Evolutionary conservation across 2,329 filamentous ascomycete species (phyloP).

Genomic region (Neonectria coccinea): DNA sequence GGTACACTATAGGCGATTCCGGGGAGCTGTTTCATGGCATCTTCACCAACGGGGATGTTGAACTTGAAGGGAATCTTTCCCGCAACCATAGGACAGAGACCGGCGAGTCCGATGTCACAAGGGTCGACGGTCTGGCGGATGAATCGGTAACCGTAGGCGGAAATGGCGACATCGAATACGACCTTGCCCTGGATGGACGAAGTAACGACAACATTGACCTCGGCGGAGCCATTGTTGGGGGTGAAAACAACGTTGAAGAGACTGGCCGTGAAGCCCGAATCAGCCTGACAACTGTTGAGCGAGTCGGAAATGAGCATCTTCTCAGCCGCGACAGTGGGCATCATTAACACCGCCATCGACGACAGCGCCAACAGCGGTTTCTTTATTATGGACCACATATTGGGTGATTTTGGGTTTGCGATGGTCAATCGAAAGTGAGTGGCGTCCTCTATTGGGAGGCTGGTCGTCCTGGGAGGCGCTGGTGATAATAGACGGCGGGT

Average conservation of each 20-base stretch:
- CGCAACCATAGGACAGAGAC: conserved; percentile 91
- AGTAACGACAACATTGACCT: conserved; percentile 81
- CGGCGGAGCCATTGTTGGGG: conserved; percentile 77
- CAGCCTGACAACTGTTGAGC: conserved; percentile 84
- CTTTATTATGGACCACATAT: conserved; percentile 61
- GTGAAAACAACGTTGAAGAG: conserved; percentile 89
- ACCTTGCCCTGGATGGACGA: conserved; percentile 87
- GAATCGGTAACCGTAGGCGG: conserved; percentile 85
- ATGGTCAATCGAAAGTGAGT: conserved; percentile 11
- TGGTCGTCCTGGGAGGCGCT: conserved; percentile 22
- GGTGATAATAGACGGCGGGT: conserved; percentile 6
- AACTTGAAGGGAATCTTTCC: conserved; percentile 83
- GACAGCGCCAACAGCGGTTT: conserved; percentile 60
- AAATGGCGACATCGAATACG: conserved; percentile 78
- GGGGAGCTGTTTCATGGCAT: conserved; percentile 75
- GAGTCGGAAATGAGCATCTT: conserved; percentile 83
- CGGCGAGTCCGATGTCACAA: conserved; percentile 75
- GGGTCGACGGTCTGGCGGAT: conserved; percentile 78
- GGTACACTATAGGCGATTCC: conserved; percentile 89
- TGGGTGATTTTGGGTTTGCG: conserved; percentile 38
- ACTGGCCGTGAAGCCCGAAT: conserved; percentile 87
- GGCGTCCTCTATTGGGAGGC: conserved; percentile 15
- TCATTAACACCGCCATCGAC: conserved; percentile 56
- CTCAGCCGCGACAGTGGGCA: conserved; percentile 64
- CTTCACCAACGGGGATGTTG: conserved; percentile 69